Evolutionary conservation across 345 rosid species (phyloP).

Genomic region (Brassica nigra): DNA sequence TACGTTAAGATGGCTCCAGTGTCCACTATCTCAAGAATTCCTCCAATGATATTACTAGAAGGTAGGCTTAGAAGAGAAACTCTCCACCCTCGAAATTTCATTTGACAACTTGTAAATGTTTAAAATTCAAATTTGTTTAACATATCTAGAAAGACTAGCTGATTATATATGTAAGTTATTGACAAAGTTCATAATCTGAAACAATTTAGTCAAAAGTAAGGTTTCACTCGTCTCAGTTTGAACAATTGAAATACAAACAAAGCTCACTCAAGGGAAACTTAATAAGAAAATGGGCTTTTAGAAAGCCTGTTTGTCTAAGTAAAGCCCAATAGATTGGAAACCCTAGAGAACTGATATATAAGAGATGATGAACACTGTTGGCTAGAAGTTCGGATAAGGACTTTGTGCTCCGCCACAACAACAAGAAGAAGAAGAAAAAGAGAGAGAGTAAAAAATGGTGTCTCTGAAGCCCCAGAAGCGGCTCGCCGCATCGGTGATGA

Average conservation of each 20-base stretch:
- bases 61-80: not conserved
- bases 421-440: constrained; percentile 4
- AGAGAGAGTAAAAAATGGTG: constrained; percentile 33
- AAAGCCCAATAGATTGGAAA: not conserved
- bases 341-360: constrained; percentile 29
- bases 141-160: not conserved
- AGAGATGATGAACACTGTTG: not conserved
- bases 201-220: no score
- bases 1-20: not conserved
- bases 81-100: not conserved
- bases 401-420: constrained; percentile 35
- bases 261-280: no score
- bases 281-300: not conserved
- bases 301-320: not conserved
- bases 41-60: not conserved
- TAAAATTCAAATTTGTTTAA: no score
- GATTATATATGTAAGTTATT: no score
- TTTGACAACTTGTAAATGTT: not conserved
- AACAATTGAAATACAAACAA: no score
- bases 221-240: no score
- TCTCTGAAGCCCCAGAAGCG: constrained; percentile 45
- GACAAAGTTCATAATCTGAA: no score
- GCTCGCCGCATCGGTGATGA: constrained; percentile 45
- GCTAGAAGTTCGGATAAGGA: not conserved
- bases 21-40: not conserved